Conservation (phyloP, 306 rosid genomes). For the Begonia fuchsioides region DNA sequence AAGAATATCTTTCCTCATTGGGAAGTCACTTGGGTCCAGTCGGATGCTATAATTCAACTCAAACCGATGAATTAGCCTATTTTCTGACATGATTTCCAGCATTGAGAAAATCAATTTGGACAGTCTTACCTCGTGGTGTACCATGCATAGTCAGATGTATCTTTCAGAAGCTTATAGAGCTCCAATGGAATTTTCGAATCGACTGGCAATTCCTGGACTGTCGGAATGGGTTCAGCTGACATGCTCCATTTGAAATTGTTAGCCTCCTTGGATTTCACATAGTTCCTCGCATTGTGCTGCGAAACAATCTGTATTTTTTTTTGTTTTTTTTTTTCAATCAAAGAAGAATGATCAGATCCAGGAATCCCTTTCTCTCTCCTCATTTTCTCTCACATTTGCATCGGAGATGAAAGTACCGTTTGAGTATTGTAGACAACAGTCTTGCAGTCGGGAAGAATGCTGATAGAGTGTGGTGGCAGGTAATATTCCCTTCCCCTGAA, state of each 20-base stretch:
- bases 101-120: constrained; percentile 2
- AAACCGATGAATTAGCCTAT: not conserved
- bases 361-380: no score
- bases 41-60: constrained; percentile 33
- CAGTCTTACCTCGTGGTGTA: constrained; percentile 47
- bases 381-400: no score
- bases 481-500: constrained; percentile 39
- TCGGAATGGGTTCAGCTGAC: constrained; percentile 39
- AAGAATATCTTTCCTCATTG: constrained; percentile 16
- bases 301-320: constrained; percentile 65
- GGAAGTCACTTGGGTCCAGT: constrained; percentile 29
- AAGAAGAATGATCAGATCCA: no score
- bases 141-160: constrained; percentile 76
- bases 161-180: constrained; percentile 58
- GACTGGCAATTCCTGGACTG: constrained; percentile 11
- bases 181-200: constrained; percentile 22
- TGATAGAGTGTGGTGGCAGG: constrained; percentile 61
- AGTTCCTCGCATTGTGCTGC: constrained; percentile 63
- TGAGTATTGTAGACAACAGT: constrained; percentile 61
- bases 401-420: constrained; percentile 15
- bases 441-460: constrained; percentile 84
- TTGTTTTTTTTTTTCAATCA: not conserved
- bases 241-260: constrained; percentile 48
- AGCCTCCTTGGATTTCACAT: constrained; percentile 16
- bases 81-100: not conserved